Evolutionary conservation across 202 grass and related monocot species (phyloP), one percentile per base, ranked within the genome.

Genomic region (Setaria italica): DNA sequence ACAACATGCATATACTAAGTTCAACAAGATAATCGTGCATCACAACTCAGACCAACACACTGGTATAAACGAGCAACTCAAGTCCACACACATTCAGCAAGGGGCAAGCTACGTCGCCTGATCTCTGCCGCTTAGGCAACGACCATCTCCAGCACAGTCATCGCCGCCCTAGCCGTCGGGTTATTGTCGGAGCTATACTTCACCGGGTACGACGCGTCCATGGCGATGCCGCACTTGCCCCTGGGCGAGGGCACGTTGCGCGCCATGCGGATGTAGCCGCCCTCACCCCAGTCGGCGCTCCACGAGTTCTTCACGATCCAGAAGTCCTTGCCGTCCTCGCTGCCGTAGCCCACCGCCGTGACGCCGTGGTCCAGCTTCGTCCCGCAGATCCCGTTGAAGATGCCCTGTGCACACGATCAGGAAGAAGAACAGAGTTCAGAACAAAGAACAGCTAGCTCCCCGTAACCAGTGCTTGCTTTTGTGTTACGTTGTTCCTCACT

Each of bases 191-290:
- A 89, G 69, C 94, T 80, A 0, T 77, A 84, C 76, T 93, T 96
- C 17, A 90, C 49, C 7, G 94, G 94, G 87, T 93, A 93, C 9
- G 91, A 96, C 29, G 91, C 58, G 45, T 89, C 87, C 47, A 96
- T 25, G 49, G 94, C 85, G 19, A 96, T 96, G 6, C 94, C 94
- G 19, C 94, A 96, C 51, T 91, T 90, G 54, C 94, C 94, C 0
- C 56, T 63, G 25, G 82, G 15, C 9, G 70, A 42, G 7, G 75
- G 54, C 56, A 84, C 70, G 85, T 91, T 93, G 29, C 94, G 91
- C 74, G 88, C 85, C 89, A 97, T 90, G 21, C 48, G 68, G 42
- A 71, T 71, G 68, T 71, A 71, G 4, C 68, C 49, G 6, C 3
- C 20, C 64, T 81, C 77, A 0, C 77, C 77, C 62, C 77, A 80